phyloP scores from a whole-genome alignment of 768 basidiomycete species.

The Leccinum rimulosum region DNA sequence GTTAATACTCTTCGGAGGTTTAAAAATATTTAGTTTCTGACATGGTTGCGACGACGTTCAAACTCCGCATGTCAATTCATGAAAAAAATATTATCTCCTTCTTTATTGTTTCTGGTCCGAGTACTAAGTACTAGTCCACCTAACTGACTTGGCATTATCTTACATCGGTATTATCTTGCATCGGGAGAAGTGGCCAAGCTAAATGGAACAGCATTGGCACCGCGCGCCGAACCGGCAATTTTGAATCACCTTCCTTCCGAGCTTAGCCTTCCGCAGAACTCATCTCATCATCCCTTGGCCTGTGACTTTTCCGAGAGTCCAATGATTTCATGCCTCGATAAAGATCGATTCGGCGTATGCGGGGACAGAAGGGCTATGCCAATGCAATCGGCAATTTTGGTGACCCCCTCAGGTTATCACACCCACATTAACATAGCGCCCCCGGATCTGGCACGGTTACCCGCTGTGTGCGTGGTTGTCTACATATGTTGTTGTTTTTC shows the following conservation, averaged over 20 bases:
- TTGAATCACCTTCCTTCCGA: neutral
- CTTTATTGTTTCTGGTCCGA: too few species aligned
- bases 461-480: neutral
- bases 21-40: constrained; percentile 1
- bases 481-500: constrained; percentile 1
- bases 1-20: constrained; percentile 11
- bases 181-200: neutral
- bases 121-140: neutral
- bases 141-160: neutral
- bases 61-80: constrained; percentile 17
- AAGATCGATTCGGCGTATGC: constrained; percentile 2
- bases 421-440: neutral
- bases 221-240: neutral
- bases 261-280: neutral
- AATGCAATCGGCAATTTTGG: neutral
- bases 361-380: constrained; percentile 2
- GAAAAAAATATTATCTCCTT: neutral
- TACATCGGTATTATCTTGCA: neutral
- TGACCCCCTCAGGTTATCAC: constrained; percentile 1
- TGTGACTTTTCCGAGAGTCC: neutral
- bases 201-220: neutral
- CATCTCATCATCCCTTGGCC: neutral
- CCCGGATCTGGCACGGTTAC: neutral
- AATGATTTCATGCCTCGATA: neutral
- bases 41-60: neutral